Evolutionary conservation across 2,329 filamentous ascomycete genomes (phyloP), one percentile per base, ranked within the genome.

Genomic region (Aspergillus awamori): DNA sequence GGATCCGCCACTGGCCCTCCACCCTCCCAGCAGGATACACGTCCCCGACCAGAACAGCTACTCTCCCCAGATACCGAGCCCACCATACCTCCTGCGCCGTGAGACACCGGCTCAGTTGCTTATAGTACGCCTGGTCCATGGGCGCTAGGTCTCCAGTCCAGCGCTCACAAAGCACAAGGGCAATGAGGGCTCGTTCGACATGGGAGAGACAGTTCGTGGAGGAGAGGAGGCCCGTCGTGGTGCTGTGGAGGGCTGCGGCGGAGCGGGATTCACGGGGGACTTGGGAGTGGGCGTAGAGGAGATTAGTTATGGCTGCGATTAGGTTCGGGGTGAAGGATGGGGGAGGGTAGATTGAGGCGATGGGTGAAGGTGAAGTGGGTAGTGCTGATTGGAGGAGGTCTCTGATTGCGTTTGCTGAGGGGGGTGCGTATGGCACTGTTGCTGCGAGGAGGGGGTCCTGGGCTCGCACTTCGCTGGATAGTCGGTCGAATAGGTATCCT

Each of bases 171-270:
- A 91, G 81, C 1, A 89, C 83, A 4, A 96, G 79, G 0, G 87
- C 91, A 3, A 97, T 80, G 2, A 91, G 75, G 0, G 90, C 89
- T 11, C 92, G 85, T 54, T 87, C 83, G 48, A 87, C 75, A 72
- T 97, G 93, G 1, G 87, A 88, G 26, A 96, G 77, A 0, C 92
- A 92, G 41, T 94, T 91, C 1, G 85, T 83, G 13, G 85, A 83
- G 1, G 87, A 84, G 53, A 93, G 82, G 38, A 89, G 79, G 0
- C 91, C 87, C 1, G 85, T 86, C 5, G 91, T 86, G 1, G 90
- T 89, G 63, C 86, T 82, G 68, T 93, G 87, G n/a, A 97, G 78
- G 7, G 89, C 89, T 54, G 86, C 86, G 3, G 89, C 85, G 0
- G 90, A 86, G 65, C 84, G 79, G 1, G 80, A 80, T 65, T 86